Evolutionary conservation across 768 basidiomycete species (phyloP), one percentile per base, ranked within the genome.

Genomic region (Naganishia randhawae): DNA sequence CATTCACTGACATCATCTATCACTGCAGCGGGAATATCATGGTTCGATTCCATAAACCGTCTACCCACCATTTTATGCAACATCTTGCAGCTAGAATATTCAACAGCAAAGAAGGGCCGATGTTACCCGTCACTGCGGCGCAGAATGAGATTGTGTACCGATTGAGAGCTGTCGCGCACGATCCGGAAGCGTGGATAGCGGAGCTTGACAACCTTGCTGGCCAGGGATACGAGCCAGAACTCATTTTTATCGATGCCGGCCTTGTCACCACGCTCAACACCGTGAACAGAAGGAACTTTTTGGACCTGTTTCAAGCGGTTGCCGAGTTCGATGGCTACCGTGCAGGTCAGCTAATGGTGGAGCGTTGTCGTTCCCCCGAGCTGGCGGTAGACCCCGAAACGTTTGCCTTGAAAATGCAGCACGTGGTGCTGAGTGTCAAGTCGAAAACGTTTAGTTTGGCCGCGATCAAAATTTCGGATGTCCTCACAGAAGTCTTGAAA

Each of bases 261-360:
- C 86, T 99, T 32, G 88, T 95, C 63, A 98, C 94, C 3, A 88
- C 88, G 0, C 87, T 99, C 53, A 86, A 90, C 74, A 84, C 84
- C 1, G 82, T 77, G n/a, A 92, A 98, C 80, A 86, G 95, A 32
- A 83, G 84, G 67, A 97, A 99, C 81, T 99, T 99, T 79, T 85
- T 99, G 52, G 95, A 99, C 75, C 87, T 99, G 70, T 98, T 99
- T 82, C 88, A 89, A 64, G 92, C 95, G 3, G 85, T 99, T 39
- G 95, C 96, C 37, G 88, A 93, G 73, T 99, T 99, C 69, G 96
- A 99, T 77, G 96, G 96, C 0, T 98, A 98, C 80, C 89, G 87
- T 69, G 87, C 91, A 1, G 96, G 96, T 0, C 88, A 91, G 70
- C 87, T 99, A 63, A 98, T 99, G 95, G 86, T 98, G 63, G 90